Evolutionary conservation across 2,329 filamentous ascomycete species (phyloP).

Genomic region (Pestalotiopsis sp.): DNA sequence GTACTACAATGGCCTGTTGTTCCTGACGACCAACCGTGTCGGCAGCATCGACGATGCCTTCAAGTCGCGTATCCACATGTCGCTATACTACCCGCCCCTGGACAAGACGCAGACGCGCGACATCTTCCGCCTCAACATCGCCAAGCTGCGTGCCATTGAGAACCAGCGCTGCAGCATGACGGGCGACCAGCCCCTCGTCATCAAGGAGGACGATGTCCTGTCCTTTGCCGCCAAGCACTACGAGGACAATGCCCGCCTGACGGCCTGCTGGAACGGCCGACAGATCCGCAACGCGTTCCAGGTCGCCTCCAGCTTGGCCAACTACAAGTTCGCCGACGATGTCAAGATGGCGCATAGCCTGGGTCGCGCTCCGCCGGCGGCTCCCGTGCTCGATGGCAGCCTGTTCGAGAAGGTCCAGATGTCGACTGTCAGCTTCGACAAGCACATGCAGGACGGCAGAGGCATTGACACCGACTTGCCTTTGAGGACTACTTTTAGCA

Average conservation of each 20-base stretch:
- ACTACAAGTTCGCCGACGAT: conserved; percentile 36
- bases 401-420: conserved; percentile 46
- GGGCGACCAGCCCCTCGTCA: not conserved
- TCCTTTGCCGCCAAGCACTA: conserved; percentile 24
- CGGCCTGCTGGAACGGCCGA: conserved; percentile 35
- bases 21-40: conserved; percentile 48
- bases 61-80: conserved; percentile 43
- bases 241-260: conserved; percentile 21
- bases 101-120: conserved; percentile 40
- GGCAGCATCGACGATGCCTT: conserved; percentile 47
- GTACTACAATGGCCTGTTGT: conserved; percentile 31
- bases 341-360: conserved; percentile 31
- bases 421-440: conserved; percentile 45
- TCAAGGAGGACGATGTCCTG: conserved; percentile 3
- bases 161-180: conserved; percentile 2
- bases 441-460: conserved; percentile 43
- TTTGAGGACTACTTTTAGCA: conserved; percentile 34
- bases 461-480: conserved; percentile 38
- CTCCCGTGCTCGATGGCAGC: conserved; percentile 38
- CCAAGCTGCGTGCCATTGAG: conserved; percentile 9
- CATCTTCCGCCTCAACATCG: conserved; percentile 44
- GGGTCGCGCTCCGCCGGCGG: conserved; percentile 37
- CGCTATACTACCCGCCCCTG: conserved; percentile 39
- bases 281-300: conserved; percentile 39
- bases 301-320: conserved; percentile 38